Conservation (phyloP, 2,329 filamentous ascomycete species). For the Calonectria pauciramosa region DNA sequence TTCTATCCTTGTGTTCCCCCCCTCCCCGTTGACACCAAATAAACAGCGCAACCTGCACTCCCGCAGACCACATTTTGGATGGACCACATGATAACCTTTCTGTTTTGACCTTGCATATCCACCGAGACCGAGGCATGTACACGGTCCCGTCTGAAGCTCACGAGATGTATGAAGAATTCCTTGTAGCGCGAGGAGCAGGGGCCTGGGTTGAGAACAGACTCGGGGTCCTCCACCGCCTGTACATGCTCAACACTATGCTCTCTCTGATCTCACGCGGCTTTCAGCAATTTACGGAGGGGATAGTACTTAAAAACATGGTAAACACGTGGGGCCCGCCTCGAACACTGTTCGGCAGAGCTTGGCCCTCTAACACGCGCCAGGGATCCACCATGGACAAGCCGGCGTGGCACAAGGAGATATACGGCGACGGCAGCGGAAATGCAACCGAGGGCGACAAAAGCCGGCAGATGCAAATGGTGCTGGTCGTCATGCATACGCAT, state of each 20-base stretch:
- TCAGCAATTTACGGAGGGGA: background rate
- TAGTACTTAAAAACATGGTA: background rate
- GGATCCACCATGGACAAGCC: background rate
- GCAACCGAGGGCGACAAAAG: background rate
- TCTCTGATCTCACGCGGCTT: background rate
- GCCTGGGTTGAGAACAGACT: background rate
- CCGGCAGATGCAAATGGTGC: background rate
- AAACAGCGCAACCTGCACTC: background rate
- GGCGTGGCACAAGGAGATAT: background rate
- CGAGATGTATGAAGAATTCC: conserved; percentile 4
- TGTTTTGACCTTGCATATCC: background rate
- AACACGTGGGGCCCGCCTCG: background rate
- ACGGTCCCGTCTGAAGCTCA: background rate
- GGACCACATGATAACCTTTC: background rate
- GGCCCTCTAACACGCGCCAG: background rate
- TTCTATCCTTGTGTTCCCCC: too few species aligned
- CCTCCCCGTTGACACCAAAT: background rate
- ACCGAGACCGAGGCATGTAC: background rate
- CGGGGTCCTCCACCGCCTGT: background rate
- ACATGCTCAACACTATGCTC: background rate
- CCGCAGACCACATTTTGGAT: background rate
- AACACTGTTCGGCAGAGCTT: background rate
- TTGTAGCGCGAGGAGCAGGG: background rate
- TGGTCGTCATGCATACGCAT: conserved; percentile 1
- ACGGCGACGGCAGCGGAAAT: background rate